Evolutionary conservation across 148 eudicot species (phyloP).

Genomic region (Chenopodium formosanum): DNA sequence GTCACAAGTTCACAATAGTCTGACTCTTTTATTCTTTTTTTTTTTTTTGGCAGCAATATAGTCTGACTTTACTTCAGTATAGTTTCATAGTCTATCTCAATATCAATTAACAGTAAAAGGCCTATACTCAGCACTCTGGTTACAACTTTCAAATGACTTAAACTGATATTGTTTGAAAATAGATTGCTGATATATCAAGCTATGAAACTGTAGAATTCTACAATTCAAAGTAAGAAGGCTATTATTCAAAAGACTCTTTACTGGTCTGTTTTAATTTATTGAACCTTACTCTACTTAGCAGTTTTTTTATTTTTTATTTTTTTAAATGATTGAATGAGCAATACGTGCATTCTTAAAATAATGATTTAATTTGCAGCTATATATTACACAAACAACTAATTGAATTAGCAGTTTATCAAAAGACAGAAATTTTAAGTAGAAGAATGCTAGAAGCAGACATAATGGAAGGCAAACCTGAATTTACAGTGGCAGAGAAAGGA

Average conservation of each 20-base stretch:
- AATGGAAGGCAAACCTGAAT: conserved; percentile 64
- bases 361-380: too few species aligned
- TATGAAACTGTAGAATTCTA: neutral
- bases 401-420: too few species aligned
- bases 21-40: neutral
- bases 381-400: too few species aligned
- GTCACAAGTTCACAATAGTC: neutral
- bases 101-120: neutral
- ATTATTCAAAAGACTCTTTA: neutral
- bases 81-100: neutral
- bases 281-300: neutral
- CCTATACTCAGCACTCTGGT: neutral
- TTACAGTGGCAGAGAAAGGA: conserved; percentile 48
- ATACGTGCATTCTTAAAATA: too few species aligned
- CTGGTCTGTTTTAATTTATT: neutral
- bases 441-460: conserved; percentile 6
- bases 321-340: too few species aligned
- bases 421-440: neutral
- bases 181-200: neutral
- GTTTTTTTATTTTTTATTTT: too few species aligned
- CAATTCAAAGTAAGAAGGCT: neutral
- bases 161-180: neutral
- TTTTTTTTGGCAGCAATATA: neutral
- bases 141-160: neutral
- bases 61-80: neutral